Percentiles rank a stretch among this genome's conserved stretches.
Evolutionary conservation across 805 yeast genomes (phyloP).

Genomic region (Metschnikowia borealis): DNA sequence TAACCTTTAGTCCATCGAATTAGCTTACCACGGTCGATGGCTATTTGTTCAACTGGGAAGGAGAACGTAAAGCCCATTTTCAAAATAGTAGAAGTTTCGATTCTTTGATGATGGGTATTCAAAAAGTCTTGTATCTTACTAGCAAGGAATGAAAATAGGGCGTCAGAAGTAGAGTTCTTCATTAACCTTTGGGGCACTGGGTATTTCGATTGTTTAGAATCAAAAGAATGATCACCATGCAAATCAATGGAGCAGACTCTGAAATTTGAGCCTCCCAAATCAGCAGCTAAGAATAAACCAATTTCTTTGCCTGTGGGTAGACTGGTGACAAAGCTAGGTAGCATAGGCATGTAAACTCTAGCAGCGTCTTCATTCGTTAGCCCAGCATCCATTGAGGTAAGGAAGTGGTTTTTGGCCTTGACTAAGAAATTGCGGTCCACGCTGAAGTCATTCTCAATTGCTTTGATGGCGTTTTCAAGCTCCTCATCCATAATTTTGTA

Average conservation of each 20-base stretch:
- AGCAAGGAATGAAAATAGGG: slow-evolving; percentile 74
- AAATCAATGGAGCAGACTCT: slow-evolving; percentile 86
- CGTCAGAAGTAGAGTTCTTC: slow-evolving; percentile 59
- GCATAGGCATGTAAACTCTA: slow-evolving; percentile 68
- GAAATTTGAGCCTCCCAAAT: slow-evolving; percentile 94
- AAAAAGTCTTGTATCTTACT: slow-evolving; percentile 63
- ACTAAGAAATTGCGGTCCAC: slow-evolving; percentile 41
- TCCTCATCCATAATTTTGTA: slow-evolving; percentile 14
- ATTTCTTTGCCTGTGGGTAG: slow-evolving; percentile 83
- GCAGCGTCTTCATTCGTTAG: slow-evolving; percentile 38
- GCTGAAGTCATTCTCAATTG: slow-evolving; percentile 38
- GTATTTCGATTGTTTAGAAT: slow-evolving; percentile 68
- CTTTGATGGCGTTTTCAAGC: slow-evolving; percentile 25
- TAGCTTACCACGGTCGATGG: slow-evolving; percentile 72
- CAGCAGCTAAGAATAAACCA: slow-evolving; percentile 86
- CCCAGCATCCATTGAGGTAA: slow-evolving; percentile 59
- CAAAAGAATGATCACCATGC: slow-evolving; percentile 75
- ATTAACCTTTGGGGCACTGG: slow-evolving; percentile 77
- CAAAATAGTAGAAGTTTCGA: slow-evolving; percentile 31
- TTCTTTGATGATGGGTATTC: slow-evolving; percentile 57
- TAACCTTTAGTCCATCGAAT: slow-evolving; percentile 97
- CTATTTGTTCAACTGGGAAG: slow-evolving; percentile 87
- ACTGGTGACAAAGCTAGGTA: slow-evolving; percentile 83
- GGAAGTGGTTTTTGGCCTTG: slow-evolving; percentile 52
- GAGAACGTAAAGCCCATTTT: slow-evolving; percentile 92